phyloP scores from a whole-genome alignment of 1,284 basidiomycete species.

The Papiliotrema nemorosa region DNA sequence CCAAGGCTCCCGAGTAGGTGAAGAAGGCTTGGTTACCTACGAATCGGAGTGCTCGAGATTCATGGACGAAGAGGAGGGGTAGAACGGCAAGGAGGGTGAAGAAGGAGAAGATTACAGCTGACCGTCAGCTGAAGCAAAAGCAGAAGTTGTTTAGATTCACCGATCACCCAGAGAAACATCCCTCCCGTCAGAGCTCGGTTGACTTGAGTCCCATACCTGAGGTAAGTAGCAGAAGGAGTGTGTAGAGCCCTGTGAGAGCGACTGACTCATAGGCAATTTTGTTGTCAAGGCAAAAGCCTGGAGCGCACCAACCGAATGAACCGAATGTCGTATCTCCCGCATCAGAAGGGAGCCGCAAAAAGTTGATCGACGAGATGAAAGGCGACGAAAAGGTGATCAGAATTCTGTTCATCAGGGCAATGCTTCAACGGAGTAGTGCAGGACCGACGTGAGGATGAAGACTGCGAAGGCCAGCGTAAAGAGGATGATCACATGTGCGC shows the following conservation, averaged over 20 bases:
- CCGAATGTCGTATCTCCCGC: conserved; percentile 32
- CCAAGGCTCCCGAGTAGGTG: conserved; percentile 24
- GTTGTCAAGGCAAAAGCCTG: conserved; percentile 27
- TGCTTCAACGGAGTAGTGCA: too few relatives aligned
- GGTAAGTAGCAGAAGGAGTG: background rate
- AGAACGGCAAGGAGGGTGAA: conserved; percentile 39
- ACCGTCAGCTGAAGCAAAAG: background rate
- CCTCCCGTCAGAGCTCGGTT: conserved; percentile 39
- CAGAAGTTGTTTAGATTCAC: conserved; percentile 19
- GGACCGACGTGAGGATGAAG: conserved; percentile 36
- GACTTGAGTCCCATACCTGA: conserved; percentile 37
- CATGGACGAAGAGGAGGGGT: conserved; percentile 40
- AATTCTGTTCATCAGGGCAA: conserved; percentile 23
- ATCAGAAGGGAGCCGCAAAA: conserved; percentile 22
- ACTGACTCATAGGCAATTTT: conserved; percentile 39
- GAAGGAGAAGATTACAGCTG: conserved; percentile 39
- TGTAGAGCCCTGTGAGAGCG: background rate
- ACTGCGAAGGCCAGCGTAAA: conserved; percentile 34
- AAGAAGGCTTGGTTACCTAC: conserved; percentile 41
- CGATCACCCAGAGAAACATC: conserved; percentile 45
- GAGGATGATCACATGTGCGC: conserved; percentile 41
- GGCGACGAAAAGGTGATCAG: conserved; percentile 45
- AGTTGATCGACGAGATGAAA: conserved; percentile 40
- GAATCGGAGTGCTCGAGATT: conserved; percentile 30
- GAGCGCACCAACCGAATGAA: conserved; percentile 41